phyloP scores from a whole-genome alignment of 2,329 filamentous ascomycete genomes.

The Paecilomyces fulvus region DNA sequence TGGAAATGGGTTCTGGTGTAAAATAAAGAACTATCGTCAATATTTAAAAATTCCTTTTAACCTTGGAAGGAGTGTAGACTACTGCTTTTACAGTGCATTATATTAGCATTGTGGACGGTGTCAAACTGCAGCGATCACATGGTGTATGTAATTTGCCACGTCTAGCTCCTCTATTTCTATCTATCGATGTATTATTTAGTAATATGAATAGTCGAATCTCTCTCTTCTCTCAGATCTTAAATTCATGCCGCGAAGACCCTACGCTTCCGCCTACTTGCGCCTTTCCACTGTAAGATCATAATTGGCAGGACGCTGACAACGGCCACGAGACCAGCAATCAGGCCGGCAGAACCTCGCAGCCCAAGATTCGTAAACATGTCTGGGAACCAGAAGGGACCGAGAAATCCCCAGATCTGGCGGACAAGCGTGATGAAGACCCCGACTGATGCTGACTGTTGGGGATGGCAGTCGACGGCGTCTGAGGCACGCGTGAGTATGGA shows the following conservation, averaged over 20 bases:
- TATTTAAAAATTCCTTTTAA: too few relatives aligned
- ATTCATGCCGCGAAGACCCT: not conserved
- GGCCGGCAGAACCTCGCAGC: not conserved
- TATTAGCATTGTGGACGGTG: too few relatives aligned
- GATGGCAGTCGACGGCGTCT: conserved; percentile 48
- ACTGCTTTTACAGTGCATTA: too few relatives aligned
- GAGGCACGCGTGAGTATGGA: not conserved
- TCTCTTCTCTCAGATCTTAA: not conserved
- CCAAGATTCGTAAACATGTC: conserved; percentile 2
- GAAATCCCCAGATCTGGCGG: conserved; percentile 30
- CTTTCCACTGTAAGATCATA: not conserved
- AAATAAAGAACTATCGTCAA: too few relatives aligned
- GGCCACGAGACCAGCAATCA: conserved; percentile 1
- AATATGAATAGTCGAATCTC: not conserved
- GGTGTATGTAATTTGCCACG: not conserved
- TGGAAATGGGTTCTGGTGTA: too few relatives aligned
- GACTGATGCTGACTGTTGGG: conserved; percentile 45
- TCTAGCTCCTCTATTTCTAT: too few relatives aligned
- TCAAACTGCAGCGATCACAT: not conserved
- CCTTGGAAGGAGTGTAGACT: too few relatives aligned
- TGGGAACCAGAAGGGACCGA: conserved; percentile 29
- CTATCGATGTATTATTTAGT: not conserved
- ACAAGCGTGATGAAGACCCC: conserved; percentile 54
- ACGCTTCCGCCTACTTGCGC: not conserved
- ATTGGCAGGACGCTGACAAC: conserved; percentile 1